These are phyloP conservation scores for Microbotryomycetes sp. DNA, from an alignment of 1,284 basidiomycete species.

Conservation along the genomic window DNA sequence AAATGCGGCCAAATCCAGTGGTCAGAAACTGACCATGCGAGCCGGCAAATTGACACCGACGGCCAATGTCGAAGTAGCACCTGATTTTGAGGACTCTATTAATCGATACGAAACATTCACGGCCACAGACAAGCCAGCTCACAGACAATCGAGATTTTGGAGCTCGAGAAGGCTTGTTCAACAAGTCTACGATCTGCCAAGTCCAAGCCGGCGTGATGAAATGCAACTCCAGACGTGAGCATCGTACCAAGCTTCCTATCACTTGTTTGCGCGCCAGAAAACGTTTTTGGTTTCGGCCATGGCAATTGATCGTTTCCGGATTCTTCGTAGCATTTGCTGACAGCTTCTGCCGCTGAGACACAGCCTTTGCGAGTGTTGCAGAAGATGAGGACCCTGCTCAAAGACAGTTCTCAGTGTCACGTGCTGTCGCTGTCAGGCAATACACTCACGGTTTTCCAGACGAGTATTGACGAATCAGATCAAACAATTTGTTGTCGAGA, in stretches of 20 bases:
- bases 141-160: conserved; percentile 57
- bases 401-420: fast-evolving
- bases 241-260: conserved; percentile 38
- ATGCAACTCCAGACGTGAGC: conserved; percentile 58
- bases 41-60: conserved; percentile 71
- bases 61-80: conserved; percentile 62
- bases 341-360: conserved; percentile 58
- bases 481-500: conserved; percentile 69
- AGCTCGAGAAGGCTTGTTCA: conserved; percentile 64
- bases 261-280: conserved; percentile 14
- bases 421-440: too few relatives aligned
- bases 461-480: conserved; percentile 61
- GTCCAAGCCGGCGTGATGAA: conserved; percentile 80
- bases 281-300: conserved; percentile 5
- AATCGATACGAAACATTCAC: conserved; percentile 47
- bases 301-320: conserved; percentile 49
- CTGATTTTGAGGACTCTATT: background rate
- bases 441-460: conserved; percentile 57
- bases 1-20: conserved; percentile 51
- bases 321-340: conserved; percentile 64
- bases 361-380: conserved; percentile 75
- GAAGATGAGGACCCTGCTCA: conserved; percentile 60
- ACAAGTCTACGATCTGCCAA: conserved; percentile 61
- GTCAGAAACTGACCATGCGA: conserved; percentile 46
- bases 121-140: conserved; percentile 55